These are phyloP conservation scores for Alternaria angustiovoidea DNA, from an alignment of 2,329 filamentous ascomycete species.

Conservation along the genomic window DNA sequence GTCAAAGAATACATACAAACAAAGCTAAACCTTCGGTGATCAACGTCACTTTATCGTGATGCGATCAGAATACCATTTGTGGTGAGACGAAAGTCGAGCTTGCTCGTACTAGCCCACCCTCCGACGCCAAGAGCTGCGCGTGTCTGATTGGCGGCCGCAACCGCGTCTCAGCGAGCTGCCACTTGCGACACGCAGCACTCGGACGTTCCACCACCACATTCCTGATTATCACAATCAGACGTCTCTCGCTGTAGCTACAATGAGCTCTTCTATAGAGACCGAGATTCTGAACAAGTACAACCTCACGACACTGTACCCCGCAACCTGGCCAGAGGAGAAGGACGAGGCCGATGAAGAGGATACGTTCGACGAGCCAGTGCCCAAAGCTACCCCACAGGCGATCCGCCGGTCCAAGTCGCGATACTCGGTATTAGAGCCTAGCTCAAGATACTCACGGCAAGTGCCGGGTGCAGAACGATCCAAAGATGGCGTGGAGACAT, in stretches of 20 bases:
- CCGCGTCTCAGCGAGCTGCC: slow-evolving; percentile 28
- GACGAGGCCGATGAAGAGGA: slow-evolving; percentile 69
- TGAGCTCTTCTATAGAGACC: slow-evolving; percentile 61
- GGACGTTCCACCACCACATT: slow-evolving; percentile 6
- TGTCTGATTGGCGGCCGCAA: slow-evolving; percentile 36
- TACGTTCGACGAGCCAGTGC: slow-evolving; percentile 59
- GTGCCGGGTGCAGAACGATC: slow-evolving; percentile 74
- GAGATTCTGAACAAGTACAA: slow-evolving; percentile 90
- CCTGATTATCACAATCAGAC: background rate
- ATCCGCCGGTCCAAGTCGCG: slow-evolving; percentile 72
- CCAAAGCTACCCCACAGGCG: slow-evolving; percentile 31
- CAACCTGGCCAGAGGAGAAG: slow-evolving; percentile 85
- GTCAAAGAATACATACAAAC: too few species aligned
- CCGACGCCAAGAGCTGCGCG: slow-evolving; percentile 17
- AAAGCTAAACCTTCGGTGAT: too few species aligned
- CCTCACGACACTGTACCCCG: slow-evolving; percentile 78
- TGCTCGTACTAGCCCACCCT: background rate
- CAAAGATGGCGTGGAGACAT: slow-evolving; percentile 73
- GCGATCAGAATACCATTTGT: too few species aligned
- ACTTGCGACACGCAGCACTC: slow-evolving; percentile 20
- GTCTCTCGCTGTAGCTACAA: slow-evolving; percentile 22
- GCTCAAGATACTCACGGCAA: slow-evolving; percentile 73
- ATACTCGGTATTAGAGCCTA: slow-evolving; percentile 84
- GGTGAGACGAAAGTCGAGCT: background rate
- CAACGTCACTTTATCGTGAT: too few species aligned